phyloP scores from a whole-genome alignment of 257 asterid genomes.

The Solanum lignicaule region DNA sequence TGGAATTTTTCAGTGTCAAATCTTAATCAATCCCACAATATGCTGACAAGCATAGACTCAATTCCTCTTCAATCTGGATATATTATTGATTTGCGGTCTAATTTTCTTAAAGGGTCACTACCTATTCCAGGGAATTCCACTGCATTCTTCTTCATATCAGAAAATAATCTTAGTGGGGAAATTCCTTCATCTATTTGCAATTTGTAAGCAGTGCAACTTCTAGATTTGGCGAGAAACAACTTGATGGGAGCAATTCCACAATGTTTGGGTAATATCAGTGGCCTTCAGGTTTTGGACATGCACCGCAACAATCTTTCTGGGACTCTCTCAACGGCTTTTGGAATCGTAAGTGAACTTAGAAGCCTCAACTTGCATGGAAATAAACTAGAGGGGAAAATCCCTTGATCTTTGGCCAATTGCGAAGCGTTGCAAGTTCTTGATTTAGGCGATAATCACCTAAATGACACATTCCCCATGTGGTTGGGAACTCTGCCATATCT shows the following conservation, averaged over 20 bases:
- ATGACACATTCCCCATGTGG: slow-evolving; percentile 11
- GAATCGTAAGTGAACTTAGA: background rate
- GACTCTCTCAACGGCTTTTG: background rate
- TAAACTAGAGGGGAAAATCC: slow-evolving; percentile 7
- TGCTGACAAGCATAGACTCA: background rate
- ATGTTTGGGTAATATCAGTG: background rate
- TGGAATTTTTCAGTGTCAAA: background rate
- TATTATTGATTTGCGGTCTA: background rate
- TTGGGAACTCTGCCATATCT: slow-evolving; percentile 3
- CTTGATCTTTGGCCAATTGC: slow-evolving; percentile 9
- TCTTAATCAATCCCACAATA: background rate
- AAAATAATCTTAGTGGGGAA: slow-evolving; percentile 5
- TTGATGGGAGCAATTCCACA: background rate
- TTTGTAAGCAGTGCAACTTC: background rate
- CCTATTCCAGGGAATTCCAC: background rate
- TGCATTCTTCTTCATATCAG: background rate
- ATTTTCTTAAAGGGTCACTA: background rate
- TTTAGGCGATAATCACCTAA: slow-evolving; percentile 7
- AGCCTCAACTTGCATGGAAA: slow-evolving; percentile 6
- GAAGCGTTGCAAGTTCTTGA: slow-evolving; percentile 10
- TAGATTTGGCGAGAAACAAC: background rate
- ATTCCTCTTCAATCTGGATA: background rate
- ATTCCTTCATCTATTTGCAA: slow-evolving; percentile 2
- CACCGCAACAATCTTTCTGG: background rate
- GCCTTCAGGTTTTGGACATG: background rate